These are phyloP conservation scores for Gynostemma pentaphyllum DNA, from an alignment of 306 rosid genomes.

Conservation along the genomic window DNA sequence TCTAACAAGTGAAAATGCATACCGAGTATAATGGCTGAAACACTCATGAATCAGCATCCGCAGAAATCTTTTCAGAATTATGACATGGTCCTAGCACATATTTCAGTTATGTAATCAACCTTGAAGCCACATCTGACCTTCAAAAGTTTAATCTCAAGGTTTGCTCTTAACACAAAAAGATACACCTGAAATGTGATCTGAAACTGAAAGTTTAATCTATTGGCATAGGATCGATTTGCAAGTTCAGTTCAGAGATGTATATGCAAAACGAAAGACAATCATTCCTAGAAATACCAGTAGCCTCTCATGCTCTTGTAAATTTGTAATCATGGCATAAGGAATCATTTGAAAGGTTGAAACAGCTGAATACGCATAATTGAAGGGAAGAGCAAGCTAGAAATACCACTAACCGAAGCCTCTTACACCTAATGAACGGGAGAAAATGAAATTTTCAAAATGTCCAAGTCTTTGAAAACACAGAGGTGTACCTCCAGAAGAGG, in stretches of 20 bases:
- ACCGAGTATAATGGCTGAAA: neutral
- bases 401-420: neutral
- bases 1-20: neutral
- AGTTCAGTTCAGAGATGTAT: neutral
- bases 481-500: slow-evolving; percentile 68
- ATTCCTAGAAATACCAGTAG: neutral
- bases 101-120: too few relatives aligned
- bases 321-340: neutral
- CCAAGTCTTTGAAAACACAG: slow-evolving; percentile 9
- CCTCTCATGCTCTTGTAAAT: neutral
- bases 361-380: neutral
- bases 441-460: neutral
- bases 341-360: neutral
- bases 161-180: neutral
- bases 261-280: neutral
- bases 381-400: neutral
- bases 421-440: neutral
- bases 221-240: too few relatives aligned
- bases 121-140: too few relatives aligned
- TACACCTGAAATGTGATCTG: too few relatives aligned
- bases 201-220: too few relatives aligned
- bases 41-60: neutral
- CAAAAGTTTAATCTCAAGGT: too few relatives aligned
- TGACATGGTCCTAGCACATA: neutral
- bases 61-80: neutral